Conservation (phyloP, 352 stramenopile genomes). For the Pythium angustatum region DNA sequence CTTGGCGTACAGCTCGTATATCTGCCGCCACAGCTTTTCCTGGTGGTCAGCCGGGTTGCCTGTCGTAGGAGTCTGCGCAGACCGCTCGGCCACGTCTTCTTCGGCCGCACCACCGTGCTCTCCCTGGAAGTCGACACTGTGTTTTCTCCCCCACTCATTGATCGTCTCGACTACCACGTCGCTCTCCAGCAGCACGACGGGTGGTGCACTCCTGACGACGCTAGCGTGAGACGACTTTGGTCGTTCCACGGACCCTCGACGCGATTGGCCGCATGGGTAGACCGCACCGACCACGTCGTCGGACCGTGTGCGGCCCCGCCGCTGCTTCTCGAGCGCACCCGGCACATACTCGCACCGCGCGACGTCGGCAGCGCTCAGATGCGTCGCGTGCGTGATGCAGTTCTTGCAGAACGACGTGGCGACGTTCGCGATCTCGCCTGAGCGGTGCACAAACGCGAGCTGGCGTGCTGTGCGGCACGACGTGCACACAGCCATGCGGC, state of each 20-base stretch:
- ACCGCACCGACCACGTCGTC: not conserved
- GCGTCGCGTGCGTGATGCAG: conserved; percentile 7
- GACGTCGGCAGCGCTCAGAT: not conserved
- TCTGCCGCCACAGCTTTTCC: conserved; percentile 12
- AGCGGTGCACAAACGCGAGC: not conserved
- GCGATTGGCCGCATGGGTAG: not conserved
- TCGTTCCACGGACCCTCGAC: not conserved
- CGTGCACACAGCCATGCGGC: conserved; percentile 1
- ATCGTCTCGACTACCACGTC: conserved; percentile 1
- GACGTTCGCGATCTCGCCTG: not conserved
- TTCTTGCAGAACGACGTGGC: conserved; percentile 10
- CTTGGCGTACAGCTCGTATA: conserved; percentile 3
- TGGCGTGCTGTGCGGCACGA: conserved; percentile 8
- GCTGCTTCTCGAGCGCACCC: not conserved
- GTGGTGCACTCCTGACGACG: not conserved
- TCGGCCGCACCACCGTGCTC: not conserved
- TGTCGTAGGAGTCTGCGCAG: too few species aligned
- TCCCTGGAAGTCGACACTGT: not conserved
- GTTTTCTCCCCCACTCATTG: conserved; percentile 1
- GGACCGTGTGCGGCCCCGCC: not conserved
- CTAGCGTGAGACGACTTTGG: not conserved
- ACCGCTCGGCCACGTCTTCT: too few species aligned
- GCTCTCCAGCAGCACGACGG: not conserved
- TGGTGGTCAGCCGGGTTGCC: too few species aligned
- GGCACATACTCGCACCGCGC: conserved; percentile 6